Percentiles rank a stretch among this genome's conserved stretches.
phyloP scores from a whole-genome alignment of 2,329 filamentous ascomycete species.

The Penicillium glabrum region DNA sequence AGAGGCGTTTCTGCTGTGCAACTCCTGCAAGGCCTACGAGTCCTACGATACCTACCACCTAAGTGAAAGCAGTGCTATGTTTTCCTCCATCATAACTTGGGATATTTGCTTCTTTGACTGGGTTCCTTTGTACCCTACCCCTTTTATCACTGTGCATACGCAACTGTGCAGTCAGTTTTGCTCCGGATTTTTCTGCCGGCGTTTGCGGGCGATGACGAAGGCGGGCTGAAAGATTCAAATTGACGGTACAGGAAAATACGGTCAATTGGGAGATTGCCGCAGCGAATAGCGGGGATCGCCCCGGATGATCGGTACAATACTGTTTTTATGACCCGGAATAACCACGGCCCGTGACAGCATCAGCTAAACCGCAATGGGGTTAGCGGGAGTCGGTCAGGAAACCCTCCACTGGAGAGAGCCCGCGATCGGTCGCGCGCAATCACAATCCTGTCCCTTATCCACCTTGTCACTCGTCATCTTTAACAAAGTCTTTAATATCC shows the following conservation, averaged over 20 bases:
- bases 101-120: background rate
- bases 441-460: constrained; percentile 23
- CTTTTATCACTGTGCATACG: background rate
- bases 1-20: background rate
- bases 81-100: background rate
- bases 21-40: background rate
- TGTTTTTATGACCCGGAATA: constrained; percentile 22
- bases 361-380: constrained; percentile 19
- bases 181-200: constrained; percentile 23
- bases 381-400: constrained; percentile 30
- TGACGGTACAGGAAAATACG: constrained; percentile 8
- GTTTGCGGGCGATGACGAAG: constrained; percentile 34
- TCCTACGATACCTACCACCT: background rate
- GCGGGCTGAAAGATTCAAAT: constrained; percentile 14
- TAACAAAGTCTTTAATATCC: constrained; percentile 2
- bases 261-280: background rate
- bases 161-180: background rate
- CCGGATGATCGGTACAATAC: constrained; percentile 2
- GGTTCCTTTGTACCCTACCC: background rate
- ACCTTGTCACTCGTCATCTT: constrained; percentile 10
- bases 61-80: background rate
- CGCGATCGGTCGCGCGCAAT: constrained; percentile 42
- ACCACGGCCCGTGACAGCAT: constrained; percentile 19
- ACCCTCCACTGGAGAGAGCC: constrained; percentile 35
- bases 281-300: background rate